phyloP scores from a whole-genome alignment of 2,329 filamentous ascomycete species.

The Colletotrichum musicola region DNA sequence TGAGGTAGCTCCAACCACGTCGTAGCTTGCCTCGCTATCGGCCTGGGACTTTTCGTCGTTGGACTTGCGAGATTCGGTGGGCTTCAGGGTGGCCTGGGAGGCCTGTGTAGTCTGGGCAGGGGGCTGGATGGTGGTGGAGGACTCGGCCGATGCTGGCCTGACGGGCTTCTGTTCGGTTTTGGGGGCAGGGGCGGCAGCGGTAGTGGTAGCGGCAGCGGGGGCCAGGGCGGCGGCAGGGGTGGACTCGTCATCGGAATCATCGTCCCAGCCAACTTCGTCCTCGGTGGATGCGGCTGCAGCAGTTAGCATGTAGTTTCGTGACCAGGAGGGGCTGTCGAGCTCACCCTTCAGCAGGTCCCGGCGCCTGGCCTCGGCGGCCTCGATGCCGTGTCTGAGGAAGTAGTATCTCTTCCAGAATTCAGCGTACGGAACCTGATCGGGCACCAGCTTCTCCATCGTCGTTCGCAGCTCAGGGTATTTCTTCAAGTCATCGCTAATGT shows the following conservation, averaged over 20 bases:
- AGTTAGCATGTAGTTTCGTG: slow-evolving; percentile 34
- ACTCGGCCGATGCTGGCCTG: slow-evolving; percentile 64
- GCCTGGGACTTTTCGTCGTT: slow-evolving; percentile 91
- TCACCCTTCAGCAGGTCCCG: slow-evolving; percentile 91
- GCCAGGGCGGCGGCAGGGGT: slow-evolving; percentile 46
- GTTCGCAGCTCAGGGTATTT: slow-evolving; percentile 86
- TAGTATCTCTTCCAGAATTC: slow-evolving; percentile 97
- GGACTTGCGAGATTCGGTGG: slow-evolving; percentile 76
- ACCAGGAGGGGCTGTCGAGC: slow-evolving; percentile 42
- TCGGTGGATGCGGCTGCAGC: slow-evolving; percentile 73
- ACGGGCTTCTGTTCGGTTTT: slow-evolving; percentile 47
- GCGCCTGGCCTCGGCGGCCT: slow-evolving; percentile 90
- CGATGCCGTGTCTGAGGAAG: slow-evolving; percentile 91
- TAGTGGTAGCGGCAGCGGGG: slow-evolving; percentile 40
- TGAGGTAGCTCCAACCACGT: slow-evolving; percentile 85
- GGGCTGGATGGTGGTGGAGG: slow-evolving; percentile 72
- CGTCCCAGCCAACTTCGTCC: slow-evolving; percentile 79
- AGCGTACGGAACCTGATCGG: slow-evolving; percentile 87
- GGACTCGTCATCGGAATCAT: slow-evolving; percentile 54
- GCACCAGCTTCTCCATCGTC: slow-evolving; percentile 97
- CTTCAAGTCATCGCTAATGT: slow-evolving; percentile 84
- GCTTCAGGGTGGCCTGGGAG: slow-evolving; percentile 63
- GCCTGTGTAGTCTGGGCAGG: slow-evolving; percentile 47
- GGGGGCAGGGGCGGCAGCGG: slow-evolving; percentile 45
- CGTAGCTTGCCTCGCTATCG: slow-evolving; percentile 96